phyloP scores from a whole-genome alignment of 345 rosid genomes.

The Moricandia moricandioides region DNA sequence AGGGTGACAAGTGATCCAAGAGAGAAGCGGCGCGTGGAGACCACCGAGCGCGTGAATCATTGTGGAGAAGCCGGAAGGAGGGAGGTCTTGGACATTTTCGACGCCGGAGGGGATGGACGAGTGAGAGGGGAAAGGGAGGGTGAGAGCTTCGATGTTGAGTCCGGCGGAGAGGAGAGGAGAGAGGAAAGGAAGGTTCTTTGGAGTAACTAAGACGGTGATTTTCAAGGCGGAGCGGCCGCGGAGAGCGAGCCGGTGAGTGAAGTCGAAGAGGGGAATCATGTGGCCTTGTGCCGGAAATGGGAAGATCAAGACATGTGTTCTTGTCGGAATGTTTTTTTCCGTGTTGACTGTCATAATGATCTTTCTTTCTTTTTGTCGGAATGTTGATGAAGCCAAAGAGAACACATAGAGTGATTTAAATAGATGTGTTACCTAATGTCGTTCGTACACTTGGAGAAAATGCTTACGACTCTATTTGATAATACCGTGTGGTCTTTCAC shows the following conservation, averaged over 20 bases:
- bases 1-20: constrained; percentile 50
- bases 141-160: constrained; percentile 29
- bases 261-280: constrained; percentile 43
- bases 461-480: constrained; percentile 18
- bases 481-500: constrained; percentile 17
- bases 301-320: constrained; percentile 36
- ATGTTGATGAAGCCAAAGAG: background rate
- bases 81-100: constrained; percentile 43
- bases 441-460: constrained; percentile 11
- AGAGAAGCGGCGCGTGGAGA: constrained; percentile 45
- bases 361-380: background rate
- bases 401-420: background rate
- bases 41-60: constrained; percentile 39
- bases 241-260: constrained; percentile 39
- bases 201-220: constrained; percentile 41
- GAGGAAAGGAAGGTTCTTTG: constrained; percentile 41
- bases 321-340: background rate
- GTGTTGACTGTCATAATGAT: constrained; percentile 15
- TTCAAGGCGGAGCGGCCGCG: constrained; percentile 26
- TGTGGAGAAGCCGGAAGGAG: constrained; percentile 12
- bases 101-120: constrained; percentile 41
- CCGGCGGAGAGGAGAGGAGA: constrained; percentile 33
- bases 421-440: constrained; percentile 10
- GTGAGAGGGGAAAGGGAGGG: constrained; percentile 50
- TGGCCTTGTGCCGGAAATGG: constrained; percentile 56